Evolutionary conservation across 176 grass and related monocot genomes (phyloP).

Genomic region (Musa troglodytarum): DNA sequence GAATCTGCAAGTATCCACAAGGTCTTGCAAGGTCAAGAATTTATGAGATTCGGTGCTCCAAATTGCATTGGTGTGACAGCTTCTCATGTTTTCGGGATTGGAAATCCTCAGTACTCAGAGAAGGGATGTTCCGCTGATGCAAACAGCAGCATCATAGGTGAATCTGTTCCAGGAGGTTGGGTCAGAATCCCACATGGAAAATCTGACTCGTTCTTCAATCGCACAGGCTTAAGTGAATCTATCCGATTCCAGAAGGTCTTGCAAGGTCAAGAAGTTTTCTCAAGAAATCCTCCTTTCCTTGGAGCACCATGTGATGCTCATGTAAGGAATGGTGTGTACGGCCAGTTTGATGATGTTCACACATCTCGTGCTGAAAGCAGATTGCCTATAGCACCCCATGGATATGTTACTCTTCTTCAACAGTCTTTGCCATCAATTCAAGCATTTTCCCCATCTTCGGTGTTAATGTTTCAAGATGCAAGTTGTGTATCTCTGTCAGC

Average conservation of each 20-base stretch:
- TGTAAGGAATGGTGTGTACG: constrained; percentile 27
- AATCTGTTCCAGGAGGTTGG: constrained; percentile 23
- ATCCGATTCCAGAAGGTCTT: constrained; percentile 96
- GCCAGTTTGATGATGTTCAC: constrained; percentile 23
- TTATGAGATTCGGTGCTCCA: constrained; percentile 43
- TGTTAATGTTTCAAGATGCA: constrained; percentile 43
- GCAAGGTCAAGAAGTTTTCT: constrained; percentile 99
- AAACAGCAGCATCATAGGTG: constrained; percentile 27
- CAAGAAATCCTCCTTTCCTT: constrained; percentile 32
- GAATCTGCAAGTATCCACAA: constrained; percentile 75
- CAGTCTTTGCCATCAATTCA: constrained; percentile 27
- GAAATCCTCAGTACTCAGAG: constrained; percentile 43
- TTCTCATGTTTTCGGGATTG: constrained; percentile 33
- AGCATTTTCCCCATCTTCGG: constrained; percentile 52
- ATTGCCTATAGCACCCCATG: constrained; percentile 32
- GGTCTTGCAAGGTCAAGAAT: constrained; percentile 99
- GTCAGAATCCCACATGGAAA: constrained; percentile 42
- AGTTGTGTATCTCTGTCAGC: constrained; percentile 19
- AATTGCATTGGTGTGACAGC: constrained; percentile 34
- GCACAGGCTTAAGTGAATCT: constrained; percentile 84
- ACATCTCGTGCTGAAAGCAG: constrained; percentile 29
- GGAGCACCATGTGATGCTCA: constrained; percentile 32
- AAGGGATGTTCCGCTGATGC: constrained; percentile 27
- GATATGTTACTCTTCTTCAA: constrained; percentile 29
- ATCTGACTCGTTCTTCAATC: constrained; percentile 48